A percentile compares a stretch with the other conserved stretches of the same genome.
Conservation (phyloP, 169 alveolate genomes). For the Cryptosporidium sp. region DNA sequence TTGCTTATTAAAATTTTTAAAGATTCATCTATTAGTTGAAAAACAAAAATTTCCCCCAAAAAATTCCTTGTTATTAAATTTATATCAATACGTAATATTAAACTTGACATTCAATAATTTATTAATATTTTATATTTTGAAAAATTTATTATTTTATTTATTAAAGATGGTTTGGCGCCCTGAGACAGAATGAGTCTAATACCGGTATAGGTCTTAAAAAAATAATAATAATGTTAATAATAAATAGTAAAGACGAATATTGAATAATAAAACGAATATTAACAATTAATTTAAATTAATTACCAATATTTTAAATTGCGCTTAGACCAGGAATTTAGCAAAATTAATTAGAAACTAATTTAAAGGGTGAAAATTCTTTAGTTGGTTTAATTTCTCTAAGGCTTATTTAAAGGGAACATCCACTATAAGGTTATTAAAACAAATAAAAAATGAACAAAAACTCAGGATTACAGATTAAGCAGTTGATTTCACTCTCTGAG, state of each 20-base stretch:
- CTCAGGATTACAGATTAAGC: constrained; percentile 42
- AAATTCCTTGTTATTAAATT: no score
- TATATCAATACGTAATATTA: not conserved
- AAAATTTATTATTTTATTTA: not conserved
- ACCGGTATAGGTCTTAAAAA: constrained; percentile 22
- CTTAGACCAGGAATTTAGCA: not conserved
- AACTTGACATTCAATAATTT: not conserved
- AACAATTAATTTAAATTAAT: not conserved
- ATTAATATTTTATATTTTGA: not conserved
- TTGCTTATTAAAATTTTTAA: no score
- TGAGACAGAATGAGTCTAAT: constrained; percentile 33
- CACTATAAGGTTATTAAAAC: constrained; percentile 1
- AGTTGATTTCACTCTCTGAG: constrained; percentile 79
- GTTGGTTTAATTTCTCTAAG: constrained; percentile 7
- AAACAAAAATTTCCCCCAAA: not conserved
- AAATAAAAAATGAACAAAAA: constrained; percentile 36
- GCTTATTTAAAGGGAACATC: not conserved
- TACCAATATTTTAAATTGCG: not conserved
- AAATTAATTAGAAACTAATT: not conserved
- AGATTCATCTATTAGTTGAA: no score
- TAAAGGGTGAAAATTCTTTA: not conserved
- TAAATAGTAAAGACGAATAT: constrained; percentile 3
- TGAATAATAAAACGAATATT: constrained; percentile 6
- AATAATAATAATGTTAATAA: not conserved
- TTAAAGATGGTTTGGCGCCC: constrained; percentile 2